Evolutionary conservation across 2,329 filamentous ascomycete species (phyloP), one percentile per base, ranked within the genome.

Genomic region (Leptographium flavum): DNA sequence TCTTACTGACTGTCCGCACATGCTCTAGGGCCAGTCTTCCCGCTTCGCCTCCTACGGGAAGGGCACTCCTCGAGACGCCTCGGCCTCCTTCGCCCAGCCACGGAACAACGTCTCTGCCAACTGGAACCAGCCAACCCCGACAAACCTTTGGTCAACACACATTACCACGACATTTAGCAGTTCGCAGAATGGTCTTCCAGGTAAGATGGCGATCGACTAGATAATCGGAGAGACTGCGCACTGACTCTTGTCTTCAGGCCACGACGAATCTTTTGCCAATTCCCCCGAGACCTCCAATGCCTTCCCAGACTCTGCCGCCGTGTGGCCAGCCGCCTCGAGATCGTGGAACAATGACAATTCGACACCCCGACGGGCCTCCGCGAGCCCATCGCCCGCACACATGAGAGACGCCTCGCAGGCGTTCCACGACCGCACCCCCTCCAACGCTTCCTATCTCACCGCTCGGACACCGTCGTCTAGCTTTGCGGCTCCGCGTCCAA

Each of bases 321-420:
- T 47, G 3, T 51, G 49, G 49, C 19, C 45, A 31, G 33, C 71
- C 74, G 52, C 70, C 5, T 8, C 47, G 13, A 64, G 69, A 32
- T 71, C 74, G 15, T 87, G 82, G 82, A 73, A 67, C 48, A 61
- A 67, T 22, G 73, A 76, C 39, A 62, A 59, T 35, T 61, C 65
- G 13, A 62, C 65, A 33, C 59, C 63, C 2, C 57, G 69, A 33
- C 63, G 66, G 9, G 63, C 64, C 38, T 69, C 70, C 31, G 69
- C 68, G 46, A 74, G 66, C 51, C 71, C 71, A 30, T 82, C 80
- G 14, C 78, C 80, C 3, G 70, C 70, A 37, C 67, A 73, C 46
- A 67, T 68, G 30, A 69, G 75, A 49, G 65, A 73, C 36, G 65
- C 61, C 10, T 28, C 33, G 46, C 41, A 47, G 19, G 39, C 49